A percentile compares a stretch with the other conserved stretches of the same genome.
Evolutionary conservation across 176 grass and related monocot species (phyloP).

Genomic region (Aegilops tauschii): DNA sequence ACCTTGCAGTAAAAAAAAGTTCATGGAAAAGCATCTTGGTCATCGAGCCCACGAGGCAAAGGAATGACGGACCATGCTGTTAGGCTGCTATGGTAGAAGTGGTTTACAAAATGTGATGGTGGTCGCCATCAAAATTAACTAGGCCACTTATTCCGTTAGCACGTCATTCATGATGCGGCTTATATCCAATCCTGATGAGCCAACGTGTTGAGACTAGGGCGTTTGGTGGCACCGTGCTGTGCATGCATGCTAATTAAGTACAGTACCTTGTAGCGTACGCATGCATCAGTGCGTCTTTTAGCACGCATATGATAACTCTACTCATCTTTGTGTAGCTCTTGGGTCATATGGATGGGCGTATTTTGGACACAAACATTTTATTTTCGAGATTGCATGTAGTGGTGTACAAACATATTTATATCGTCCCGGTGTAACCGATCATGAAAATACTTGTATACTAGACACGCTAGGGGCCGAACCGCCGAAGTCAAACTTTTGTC

Average conservation of each 20-base stretch:
- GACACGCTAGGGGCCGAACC: background rate
- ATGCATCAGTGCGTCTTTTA: too few relatives aligned
- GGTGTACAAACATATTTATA: background rate
- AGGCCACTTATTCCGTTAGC: background rate
- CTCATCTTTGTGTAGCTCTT: too few relatives aligned
- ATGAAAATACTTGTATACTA: too few relatives aligned
- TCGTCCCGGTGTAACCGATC: background rate
- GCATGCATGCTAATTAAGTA: background rate
- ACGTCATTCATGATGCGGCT: background rate
- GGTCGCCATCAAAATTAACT: background rate
- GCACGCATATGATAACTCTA: too few relatives aligned
- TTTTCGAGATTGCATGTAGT: too few relatives aligned
- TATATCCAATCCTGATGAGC: background rate
- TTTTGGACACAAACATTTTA: too few relatives aligned
- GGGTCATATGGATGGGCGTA: too few relatives aligned
- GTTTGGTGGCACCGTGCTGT: background rate
- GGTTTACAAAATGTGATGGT: background rate
- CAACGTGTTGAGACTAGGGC: background rate
- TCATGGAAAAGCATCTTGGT: background rate
- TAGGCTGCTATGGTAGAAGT: background rate
- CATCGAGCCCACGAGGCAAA: background rate
- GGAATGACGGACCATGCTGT: background rate
- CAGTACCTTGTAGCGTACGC: too few relatives aligned
- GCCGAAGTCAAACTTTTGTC: background rate
- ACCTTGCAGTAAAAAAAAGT: background rate